phyloP scores from a whole-genome alignment of 768 basidiomycete genomes.

The Boletus sp. region DNA sequence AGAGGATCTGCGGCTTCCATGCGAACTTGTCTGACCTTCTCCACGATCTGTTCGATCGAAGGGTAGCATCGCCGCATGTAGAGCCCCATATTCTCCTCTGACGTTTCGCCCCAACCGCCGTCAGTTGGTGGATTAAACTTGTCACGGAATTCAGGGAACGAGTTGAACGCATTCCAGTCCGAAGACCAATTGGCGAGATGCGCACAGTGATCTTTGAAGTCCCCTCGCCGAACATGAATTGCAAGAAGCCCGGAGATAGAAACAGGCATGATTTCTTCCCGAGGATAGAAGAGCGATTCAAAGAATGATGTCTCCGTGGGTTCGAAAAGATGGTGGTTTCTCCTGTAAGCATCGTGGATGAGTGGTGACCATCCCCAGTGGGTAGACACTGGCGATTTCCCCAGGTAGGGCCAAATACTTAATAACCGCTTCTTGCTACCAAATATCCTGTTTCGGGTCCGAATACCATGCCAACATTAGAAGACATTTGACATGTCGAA shows the following conservation, averaged over 20 bases:
- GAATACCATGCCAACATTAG: neutral
- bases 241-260: conserved; percentile 44
- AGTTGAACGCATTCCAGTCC: conserved; percentile 45
- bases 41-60: conserved; percentile 41
- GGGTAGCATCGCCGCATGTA: conserved; percentile 45
- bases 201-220: conserved; percentile 46
- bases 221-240: conserved; percentile 52
- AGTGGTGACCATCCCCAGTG: conserved; percentile 40
- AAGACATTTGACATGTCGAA: neutral
- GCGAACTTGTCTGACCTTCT: conserved; percentile 37
- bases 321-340: conserved; percentile 31
- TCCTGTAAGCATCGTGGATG: conserved; percentile 31
- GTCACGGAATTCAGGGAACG: conserved; percentile 42
- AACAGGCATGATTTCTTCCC: conserved; percentile 2
- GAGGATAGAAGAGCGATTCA: neutral
- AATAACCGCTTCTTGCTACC: conserved; percentile 33
- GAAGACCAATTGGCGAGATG: conserved; percentile 36
- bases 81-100: conserved; percentile 19
- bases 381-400: conserved; percentile 33
- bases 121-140: conserved; percentile 32
- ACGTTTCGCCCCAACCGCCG: conserved; percentile 14
- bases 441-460: conserved; percentile 28
- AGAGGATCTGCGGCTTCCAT: conserved; percentile 26
- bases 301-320: neutral
- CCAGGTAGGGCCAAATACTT: conserved; percentile 35